Evolutionary conservation across 352 stramenopile genomes (phyloP).

Genomic region (Phytophthora ohioensis): DNA sequence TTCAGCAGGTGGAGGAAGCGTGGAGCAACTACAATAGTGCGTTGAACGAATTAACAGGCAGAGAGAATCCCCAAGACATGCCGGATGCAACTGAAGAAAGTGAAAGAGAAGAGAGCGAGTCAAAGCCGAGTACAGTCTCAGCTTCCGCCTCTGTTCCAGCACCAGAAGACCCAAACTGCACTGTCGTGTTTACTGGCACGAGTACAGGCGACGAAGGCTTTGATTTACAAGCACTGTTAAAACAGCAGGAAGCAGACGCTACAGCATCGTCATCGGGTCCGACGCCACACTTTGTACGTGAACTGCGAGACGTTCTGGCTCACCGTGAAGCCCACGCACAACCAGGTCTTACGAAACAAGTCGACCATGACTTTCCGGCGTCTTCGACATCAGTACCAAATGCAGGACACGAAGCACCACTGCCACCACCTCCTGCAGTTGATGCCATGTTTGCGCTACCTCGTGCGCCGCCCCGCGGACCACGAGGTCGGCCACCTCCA

Average conservation of each 20-base stretch:
- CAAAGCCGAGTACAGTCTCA: neutral
- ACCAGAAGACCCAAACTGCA: constrained; percentile 38
- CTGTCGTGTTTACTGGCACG: constrained; percentile 77
- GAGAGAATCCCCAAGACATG: constrained; percentile 5
- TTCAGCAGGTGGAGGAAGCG: constrained; percentile 34
- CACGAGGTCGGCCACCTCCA: constrained; percentile 10
- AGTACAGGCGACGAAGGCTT: constrained; percentile 76
- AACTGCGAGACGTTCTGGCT: constrained; percentile 66
- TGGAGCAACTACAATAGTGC: constrained; percentile 38
- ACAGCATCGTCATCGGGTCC: constrained; percentile 9
- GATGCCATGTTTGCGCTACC: constrained; percentile 33
- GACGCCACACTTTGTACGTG: constrained; percentile 52
- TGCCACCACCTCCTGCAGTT: constrained; percentile 10
- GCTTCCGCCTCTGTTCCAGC: constrained; percentile 2
- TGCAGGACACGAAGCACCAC: neutral
- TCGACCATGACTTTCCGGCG: constrained; percentile 44
- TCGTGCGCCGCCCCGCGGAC: constrained; percentile 16
- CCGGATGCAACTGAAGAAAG: neutral
- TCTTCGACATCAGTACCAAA: neutral
- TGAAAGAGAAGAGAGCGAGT: constrained; percentile 5
- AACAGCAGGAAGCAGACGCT: constrained; percentile 39
- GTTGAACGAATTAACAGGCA: constrained; percentile 9
- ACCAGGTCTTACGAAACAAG: constrained; percentile 48
- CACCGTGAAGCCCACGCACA: constrained; percentile 42
- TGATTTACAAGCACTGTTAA: constrained; percentile 57